Evolutionary conservation across 2,329 filamentous ascomycete genomes (phyloP).

Genomic region (Neofusicoccum ribis): DNA sequence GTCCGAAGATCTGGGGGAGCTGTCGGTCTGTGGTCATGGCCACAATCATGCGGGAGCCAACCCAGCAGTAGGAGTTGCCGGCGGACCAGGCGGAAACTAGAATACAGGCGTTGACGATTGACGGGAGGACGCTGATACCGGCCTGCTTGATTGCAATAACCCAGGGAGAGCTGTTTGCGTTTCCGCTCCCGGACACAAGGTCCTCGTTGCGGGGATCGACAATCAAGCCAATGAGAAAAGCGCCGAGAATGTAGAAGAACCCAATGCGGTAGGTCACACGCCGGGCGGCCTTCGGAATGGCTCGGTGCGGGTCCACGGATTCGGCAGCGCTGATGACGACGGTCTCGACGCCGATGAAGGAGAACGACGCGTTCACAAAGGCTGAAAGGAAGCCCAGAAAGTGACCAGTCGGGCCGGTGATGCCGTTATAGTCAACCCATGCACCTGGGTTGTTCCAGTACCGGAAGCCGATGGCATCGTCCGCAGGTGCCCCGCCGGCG

Average conservation of each 20-base stretch:
- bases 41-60: background rate
- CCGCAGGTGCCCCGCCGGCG: constrained; percentile 52
- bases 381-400: constrained; percentile 57
- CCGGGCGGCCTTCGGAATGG: constrained; percentile 57
- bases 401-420: constrained; percentile 55
- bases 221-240: constrained; percentile 59
- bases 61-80: constrained; percentile 1
- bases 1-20: background rate
- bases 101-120: constrained; percentile 8
- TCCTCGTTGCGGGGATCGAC: constrained; percentile 52
- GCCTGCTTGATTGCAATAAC: constrained; percentile 52
- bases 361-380: constrained; percentile 53
- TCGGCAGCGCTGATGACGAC: constrained; percentile 52
- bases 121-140: constrained; percentile 36
- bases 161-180: constrained; percentile 58
- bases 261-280: constrained; percentile 77
- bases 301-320: constrained; percentile 40
- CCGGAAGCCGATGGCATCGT: constrained; percentile 60
- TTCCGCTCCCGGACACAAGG: constrained; percentile 43
- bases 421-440: constrained; percentile 63
- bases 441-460: constrained; percentile 59
- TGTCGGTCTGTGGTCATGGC: background rate
- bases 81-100: background rate
- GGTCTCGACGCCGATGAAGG: constrained; percentile 64
- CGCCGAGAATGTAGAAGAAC: constrained; percentile 46